phyloP scores from a whole-genome alignment of 805 yeast genomes.

The Suhomyces xylopsoci region DNA sequence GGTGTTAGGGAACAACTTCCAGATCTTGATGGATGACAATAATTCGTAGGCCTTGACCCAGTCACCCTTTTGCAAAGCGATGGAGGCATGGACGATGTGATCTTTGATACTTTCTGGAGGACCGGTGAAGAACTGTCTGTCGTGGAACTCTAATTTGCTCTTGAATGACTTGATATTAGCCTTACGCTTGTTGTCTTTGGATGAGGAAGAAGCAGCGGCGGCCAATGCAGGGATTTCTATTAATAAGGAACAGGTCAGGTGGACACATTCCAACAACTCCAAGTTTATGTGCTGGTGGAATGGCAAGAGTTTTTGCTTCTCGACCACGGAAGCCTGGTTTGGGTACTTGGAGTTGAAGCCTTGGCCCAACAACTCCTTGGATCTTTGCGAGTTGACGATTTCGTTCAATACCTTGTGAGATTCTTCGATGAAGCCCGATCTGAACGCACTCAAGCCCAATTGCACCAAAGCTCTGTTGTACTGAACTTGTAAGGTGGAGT shows the following conservation, averaged over 20 bases:
- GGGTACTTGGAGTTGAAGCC: slow-evolving; percentile 69
- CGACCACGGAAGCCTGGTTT: slow-evolving; percentile 53
- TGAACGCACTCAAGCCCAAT: slow-evolving; percentile 93
- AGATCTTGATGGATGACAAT: slow-evolving; percentile 73
- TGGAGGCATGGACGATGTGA: slow-evolving; percentile 88
- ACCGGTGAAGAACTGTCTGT: slow-evolving; percentile 91
- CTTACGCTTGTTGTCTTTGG: slow-evolving; percentile 58
- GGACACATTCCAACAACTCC: slow-evolving; percentile 91
- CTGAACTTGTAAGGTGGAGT: slow-evolving; percentile 80
- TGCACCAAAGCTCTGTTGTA: slow-evolving; percentile 96
- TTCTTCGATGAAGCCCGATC: slow-evolving; percentile 80
- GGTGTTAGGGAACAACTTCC: slow-evolving; percentile 76
- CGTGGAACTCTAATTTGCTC: slow-evolving; percentile 87
- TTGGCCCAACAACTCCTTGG: slow-evolving; percentile 92
- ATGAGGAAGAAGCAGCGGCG: slow-evolving; percentile 66
- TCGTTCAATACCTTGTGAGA: slow-evolving; percentile 85
- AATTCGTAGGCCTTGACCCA: slow-evolving; percentile 78
- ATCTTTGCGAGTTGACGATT: slow-evolving; percentile 78
- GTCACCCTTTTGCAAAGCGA: slow-evolving; percentile 81
- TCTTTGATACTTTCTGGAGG: slow-evolving; percentile 98
- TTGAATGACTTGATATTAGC: slow-evolving; percentile 78
- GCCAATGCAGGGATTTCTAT: slow-evolving; percentile 85
- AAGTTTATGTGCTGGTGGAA: slow-evolving; percentile 98
- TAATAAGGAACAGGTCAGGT: slow-evolving; percentile 83
- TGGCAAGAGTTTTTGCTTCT: slow-evolving; percentile 82